Percentiles rank a stretch among this genome's conserved stretches.
phyloP scores from a whole-genome alignment of 192 early-diverging fungal genomes.

The Coemansia sp. region DNA sequence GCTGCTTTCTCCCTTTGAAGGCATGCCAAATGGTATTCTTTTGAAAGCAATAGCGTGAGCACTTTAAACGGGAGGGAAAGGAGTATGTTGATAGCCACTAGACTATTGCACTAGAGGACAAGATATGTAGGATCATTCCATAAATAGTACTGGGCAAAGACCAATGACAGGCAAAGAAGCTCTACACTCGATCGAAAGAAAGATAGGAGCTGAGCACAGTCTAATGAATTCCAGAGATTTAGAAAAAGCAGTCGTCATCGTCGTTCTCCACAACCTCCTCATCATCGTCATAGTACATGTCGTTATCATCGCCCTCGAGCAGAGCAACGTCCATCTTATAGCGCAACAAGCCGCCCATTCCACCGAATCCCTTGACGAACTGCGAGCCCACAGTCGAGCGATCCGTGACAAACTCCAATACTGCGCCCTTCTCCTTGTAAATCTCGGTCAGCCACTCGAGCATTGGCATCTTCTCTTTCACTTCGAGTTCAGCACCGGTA shows the following conservation, averaged over 20 bases:
- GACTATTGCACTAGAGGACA: neutral
- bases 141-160: neutral
- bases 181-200: neutral
- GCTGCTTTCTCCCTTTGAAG: neutral
- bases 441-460: conserved; percentile 98
- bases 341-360: conserved; percentile 92
- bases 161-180: neutral
- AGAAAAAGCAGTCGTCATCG: conserved; percentile 22
- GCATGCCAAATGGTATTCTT: neutral
- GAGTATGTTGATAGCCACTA: neutral
- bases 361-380: conserved; percentile 98
- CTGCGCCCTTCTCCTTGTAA: conserved; percentile 95
- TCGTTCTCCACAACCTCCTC: conserved; percentile 19
- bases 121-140: neutral
- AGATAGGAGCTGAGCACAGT: neutral
- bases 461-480: conserved; percentile 74
- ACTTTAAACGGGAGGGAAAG: neutral
- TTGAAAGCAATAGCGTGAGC: neutral
- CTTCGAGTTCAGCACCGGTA: conserved; percentile 75
- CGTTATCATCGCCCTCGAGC: conserved; percentile 64
- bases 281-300: conserved; percentile 59
- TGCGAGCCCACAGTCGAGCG: conserved; percentile 93
- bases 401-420: conserved; percentile 95
- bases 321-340: conserved; percentile 88
- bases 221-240: neutral